A percentile compares a stretch with the other conserved stretches of the same genome.
Evolutionary conservation across 2,329 filamentous ascomycete species (phyloP).

Genomic region (Colletotrichum sp.): DNA sequence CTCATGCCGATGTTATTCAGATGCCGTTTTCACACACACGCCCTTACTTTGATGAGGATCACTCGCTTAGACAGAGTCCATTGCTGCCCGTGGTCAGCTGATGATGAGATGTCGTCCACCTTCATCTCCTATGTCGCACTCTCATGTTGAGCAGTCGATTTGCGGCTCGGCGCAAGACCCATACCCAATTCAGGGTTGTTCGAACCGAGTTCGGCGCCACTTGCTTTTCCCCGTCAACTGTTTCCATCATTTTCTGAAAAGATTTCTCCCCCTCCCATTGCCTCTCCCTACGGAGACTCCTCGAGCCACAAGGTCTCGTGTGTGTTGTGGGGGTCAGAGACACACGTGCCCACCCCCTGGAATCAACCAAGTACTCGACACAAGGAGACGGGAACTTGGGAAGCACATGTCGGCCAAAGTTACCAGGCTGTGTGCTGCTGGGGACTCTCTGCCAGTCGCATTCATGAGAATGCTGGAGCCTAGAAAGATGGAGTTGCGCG

Average conservation of each 20-base stretch:
- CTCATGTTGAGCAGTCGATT: not conserved
- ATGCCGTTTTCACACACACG: not conserved
- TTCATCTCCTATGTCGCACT: slow-evolving; percentile 3
- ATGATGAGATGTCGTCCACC: not conserved
- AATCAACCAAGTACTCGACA: not conserved
- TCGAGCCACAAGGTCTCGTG: not conserved
- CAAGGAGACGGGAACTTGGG: not conserved
- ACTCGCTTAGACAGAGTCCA: not conserved
- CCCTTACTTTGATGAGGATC: not conserved
- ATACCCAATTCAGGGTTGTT: not conserved
- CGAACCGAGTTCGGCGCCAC: not conserved
- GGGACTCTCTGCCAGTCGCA: slow-evolving; percentile 1
- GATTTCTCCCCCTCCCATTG: not conserved
- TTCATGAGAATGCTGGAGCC: slow-evolving; percentile 14
- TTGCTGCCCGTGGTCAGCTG: not conserved
- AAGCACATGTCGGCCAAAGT: not conserved
- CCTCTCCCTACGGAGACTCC: not conserved
- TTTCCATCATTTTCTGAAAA: not conserved
- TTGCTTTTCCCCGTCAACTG: not conserved
- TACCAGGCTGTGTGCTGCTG: not conserved
- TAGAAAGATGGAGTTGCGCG: slow-evolving; percentile 13
- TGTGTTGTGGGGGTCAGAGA: not conserved
- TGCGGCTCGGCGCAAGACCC: slow-evolving; percentile 6
- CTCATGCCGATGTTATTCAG: not conserved
- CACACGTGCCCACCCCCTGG: slow-evolving; percentile 1